Conservation (phyloP, 176 grass and related monocot species). For the Poa annua region DNA sequence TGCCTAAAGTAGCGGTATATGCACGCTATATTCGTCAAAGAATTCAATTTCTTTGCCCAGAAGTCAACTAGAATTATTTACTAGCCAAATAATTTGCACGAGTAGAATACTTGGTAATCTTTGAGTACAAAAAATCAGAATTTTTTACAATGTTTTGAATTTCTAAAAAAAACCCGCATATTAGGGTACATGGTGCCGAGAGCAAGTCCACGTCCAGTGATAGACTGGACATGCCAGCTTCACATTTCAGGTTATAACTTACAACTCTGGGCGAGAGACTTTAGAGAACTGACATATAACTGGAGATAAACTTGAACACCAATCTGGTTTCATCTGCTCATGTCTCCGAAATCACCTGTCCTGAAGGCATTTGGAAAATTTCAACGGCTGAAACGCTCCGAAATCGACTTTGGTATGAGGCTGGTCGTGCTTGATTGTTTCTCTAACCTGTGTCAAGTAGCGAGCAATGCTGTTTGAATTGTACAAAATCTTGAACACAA, state of each 20-base stretch:
- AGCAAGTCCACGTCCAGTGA: neutral
- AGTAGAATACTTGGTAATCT: too few relatives aligned
- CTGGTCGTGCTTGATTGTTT: constrained; percentile 82
- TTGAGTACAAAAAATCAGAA: too few relatives aligned
- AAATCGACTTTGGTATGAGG: constrained; percentile 80
- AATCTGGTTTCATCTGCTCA: constrained; percentile 7
- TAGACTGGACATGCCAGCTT: neutral
- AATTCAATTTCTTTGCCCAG: too few relatives aligned
- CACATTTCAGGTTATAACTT: constrained; percentile 17
- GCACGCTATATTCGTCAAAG: too few relatives aligned
- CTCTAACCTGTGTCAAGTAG: constrained; percentile 59
- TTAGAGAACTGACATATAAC: constrained; percentile 13
- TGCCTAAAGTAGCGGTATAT: too few relatives aligned
- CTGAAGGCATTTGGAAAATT: neutral
- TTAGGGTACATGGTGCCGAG: too few relatives aligned
- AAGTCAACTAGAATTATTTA: too few relatives aligned
- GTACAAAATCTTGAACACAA: neutral
- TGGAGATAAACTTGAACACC: neutral
- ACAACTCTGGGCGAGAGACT: constrained; percentile 5
- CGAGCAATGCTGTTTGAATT: neutral
- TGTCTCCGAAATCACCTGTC: neutral
- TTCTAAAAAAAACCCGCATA: too few relatives aligned
- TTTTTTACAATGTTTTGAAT: too few relatives aligned
- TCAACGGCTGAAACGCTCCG: constrained; percentile 72
- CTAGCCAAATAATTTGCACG: too few relatives aligned